Conservation (phyloP, 2,329 filamentous ascomycete genomes). For the Gnomoniopsis sp. region DNA sequence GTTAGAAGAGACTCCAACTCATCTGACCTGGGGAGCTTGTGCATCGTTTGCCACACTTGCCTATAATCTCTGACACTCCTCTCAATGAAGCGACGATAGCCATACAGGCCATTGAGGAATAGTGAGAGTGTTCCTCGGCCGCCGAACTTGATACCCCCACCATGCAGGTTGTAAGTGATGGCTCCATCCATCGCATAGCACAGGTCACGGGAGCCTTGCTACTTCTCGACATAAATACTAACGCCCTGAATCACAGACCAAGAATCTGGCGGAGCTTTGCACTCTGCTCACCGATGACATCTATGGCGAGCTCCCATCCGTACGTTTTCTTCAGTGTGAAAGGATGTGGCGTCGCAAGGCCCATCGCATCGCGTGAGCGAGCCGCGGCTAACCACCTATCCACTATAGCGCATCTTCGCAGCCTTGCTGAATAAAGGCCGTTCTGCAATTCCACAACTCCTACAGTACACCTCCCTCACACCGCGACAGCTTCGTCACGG, state of each 20-base stretch:
- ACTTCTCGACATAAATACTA: background rate
- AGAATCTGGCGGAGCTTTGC: slow-evolving; percentile 83
- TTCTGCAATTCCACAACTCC: slow-evolving; percentile 66
- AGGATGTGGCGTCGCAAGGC: slow-evolving; percentile 19
- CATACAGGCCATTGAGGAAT: slow-evolving; percentile 71
- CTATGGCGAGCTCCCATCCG: slow-evolving; percentile 87
- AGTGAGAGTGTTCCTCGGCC: slow-evolving; percentile 73
- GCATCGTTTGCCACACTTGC: background rate
- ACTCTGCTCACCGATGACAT: slow-evolving; percentile 83
- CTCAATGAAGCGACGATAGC: slow-evolving; percentile 67
- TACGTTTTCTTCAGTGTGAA: slow-evolving; percentile 45
- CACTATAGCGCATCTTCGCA: slow-evolving; percentile 73
- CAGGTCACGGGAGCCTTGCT: slow-evolving; percentile 1
- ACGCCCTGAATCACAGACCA: slow-evolving; percentile 43
- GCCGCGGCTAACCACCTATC: slow-evolving; percentile 15
- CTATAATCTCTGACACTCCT: slow-evolving; percentile 5
- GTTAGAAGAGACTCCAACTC: background rate
- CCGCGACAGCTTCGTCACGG: slow-evolving; percentile 76
- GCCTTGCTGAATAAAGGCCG: slow-evolving; percentile 76
- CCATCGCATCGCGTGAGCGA: slow-evolving; percentile 1
- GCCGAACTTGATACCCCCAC: slow-evolving; percentile 29
- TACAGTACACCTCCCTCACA: slow-evolving; percentile 68
- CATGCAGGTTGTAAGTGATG: slow-evolving; percentile 34
- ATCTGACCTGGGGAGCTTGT: no score
- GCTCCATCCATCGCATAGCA: slow-evolving; percentile 1